Conservation (phyloP, 2,329 filamentous ascomycete species). For the Microthyrium microscopicum region DNA sequence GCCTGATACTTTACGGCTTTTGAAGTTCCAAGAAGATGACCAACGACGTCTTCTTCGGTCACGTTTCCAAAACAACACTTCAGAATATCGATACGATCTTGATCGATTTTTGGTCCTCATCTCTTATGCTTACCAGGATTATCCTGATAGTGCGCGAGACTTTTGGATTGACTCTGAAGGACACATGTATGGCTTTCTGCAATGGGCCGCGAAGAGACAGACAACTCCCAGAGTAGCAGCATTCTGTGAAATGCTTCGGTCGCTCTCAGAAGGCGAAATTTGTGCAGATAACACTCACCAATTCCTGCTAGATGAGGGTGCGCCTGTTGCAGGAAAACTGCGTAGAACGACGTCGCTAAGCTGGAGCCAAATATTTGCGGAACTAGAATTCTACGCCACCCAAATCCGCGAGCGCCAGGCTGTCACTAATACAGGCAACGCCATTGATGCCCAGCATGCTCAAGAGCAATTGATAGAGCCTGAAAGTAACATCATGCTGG, state of each 20-base stretch:
- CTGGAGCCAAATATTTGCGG: slow-evolving; percentile 83
- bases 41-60: slow-evolving; percentile 41
- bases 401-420: slow-evolving; percentile 59
- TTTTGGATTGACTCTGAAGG: slow-evolving; percentile 91
- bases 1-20: slow-evolving; percentile 72
- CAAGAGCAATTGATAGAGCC: slow-evolving; percentile 57
- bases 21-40: slow-evolving; percentile 80
- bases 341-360: slow-evolving; percentile 72
- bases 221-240: slow-evolving; percentile 92
- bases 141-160: slow-evolving; percentile 65
- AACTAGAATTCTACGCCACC: slow-evolving; percentile 68
- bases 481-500: slow-evolving; percentile 90
- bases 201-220: slow-evolving; percentile 90
- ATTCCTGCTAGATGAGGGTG: slow-evolving; percentile 76
- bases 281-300: slow-evolving; percentile 74
- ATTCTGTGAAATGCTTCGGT: slow-evolving; percentile 90
- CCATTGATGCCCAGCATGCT: slow-evolving; percentile 7
- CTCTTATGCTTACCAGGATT: slow-evolving; percentile 75
- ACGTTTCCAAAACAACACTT: slow-evolving; percentile 19
- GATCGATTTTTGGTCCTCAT: slow-evolving; percentile 88
- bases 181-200: slow-evolving; percentile 84
- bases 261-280: slow-evolving; percentile 66
- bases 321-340: slow-evolving; percentile 52
- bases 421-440: slow-evolving; percentile 7
- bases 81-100: slow-evolving; percentile 37